Conservation (phyloP, 2,329 filamentous ascomycete genomes). For the Capronia americana region DNA sequence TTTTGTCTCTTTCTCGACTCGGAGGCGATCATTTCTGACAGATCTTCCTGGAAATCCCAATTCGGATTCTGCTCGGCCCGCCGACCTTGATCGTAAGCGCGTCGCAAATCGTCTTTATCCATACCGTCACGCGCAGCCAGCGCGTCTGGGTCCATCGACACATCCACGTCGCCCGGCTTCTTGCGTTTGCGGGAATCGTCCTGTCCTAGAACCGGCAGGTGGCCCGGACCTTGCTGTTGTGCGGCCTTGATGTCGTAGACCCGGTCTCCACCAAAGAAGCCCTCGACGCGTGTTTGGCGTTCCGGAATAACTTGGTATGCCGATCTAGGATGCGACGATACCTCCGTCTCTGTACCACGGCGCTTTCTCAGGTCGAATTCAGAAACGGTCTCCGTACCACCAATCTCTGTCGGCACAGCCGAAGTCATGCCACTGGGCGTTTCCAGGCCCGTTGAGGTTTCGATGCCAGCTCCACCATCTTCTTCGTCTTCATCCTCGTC, state of each 20-base stretch:
- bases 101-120: slow-evolving; percentile 81
- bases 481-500: slow-evolving; percentile 68
- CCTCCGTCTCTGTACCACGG: slow-evolving; percentile 86
- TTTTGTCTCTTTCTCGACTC: slow-evolving; percentile 90
- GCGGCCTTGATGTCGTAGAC: slow-evolving; percentile 82
- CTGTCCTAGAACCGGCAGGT: slow-evolving; percentile 79
- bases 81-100: slow-evolving; percentile 76
- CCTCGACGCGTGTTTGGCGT: slow-evolving; percentile 80
- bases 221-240: slow-evolving; percentile 52
- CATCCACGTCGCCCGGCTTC: slow-evolving; percentile 94
- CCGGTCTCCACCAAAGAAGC: slow-evolving; percentile 95
- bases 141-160: slow-evolving; percentile 85
- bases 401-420: slow-evolving; percentile 79
- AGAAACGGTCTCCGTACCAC: slow-evolving; percentile 74
- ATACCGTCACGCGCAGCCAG: slow-evolving; percentile 76
- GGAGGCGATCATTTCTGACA: slow-evolving; percentile 94
- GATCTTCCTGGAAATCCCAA: slow-evolving; percentile 83
- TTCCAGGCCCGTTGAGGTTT: slow-evolving; percentile 78
- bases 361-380: slow-evolving; percentile 93
- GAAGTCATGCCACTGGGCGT: slow-evolving; percentile 83
- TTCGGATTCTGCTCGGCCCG: slow-evolving; percentile 70
- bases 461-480: slow-evolving; percentile 67
- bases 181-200: slow-evolving; percentile 81
- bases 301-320: slow-evolving; percentile 92
- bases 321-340: slow-evolving; percentile 72